Base-by-base conservation (phyloP, 345 rosid species). In the Syzygium grande region DNA sequence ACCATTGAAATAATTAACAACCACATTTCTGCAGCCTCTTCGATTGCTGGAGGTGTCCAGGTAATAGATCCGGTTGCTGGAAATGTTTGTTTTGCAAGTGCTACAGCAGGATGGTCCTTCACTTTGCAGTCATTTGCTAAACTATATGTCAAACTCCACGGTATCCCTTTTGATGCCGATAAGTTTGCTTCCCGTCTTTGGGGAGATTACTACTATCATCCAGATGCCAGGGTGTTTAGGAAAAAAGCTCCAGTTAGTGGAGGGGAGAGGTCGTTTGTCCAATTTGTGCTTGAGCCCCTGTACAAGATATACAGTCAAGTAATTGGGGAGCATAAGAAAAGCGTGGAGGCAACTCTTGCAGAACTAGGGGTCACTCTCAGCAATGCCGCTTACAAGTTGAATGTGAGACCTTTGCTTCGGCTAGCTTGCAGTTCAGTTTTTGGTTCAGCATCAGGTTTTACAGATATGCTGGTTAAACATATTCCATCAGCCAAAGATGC, bases 241-340 rank as follows among this genome's bases (percentile, higher is more conserved):
- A 98, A 94, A 91, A 95, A 86, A 89, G 94, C 97, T 56, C 98
- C 98, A 85, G 93, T 91, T 86, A 92, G 93, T 93, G 99, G 98
- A 88, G 98, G 96, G 51, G 99, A 96, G 92, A 94, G 98, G 92
- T 92, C 99, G 12, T 98, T 96, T 90, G 98, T 98, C 51, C 95
- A 96, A 90, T 98, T 98, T 92, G 95, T 98, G 85, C 93, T 96
- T 86, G 99, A 98, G 91, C 99, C 99, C 77, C 95, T 98, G 23
- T 98, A 98, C 92, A 98, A 95, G 90, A 94, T 98, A 93, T 96
- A 98, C 90, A 98, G 99, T 90, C 99, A 96, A 94, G 98, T 98
- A 88, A 94, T 98, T 89, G 99, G 99, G 89, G 99, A 98, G 92
- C 99, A 96, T 90, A 96, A 95, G 93, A 98, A 96, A 93, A 96